Evolutionary conservation across 139 green algal species (phyloP), one percentile per base, ranked within the genome.

Genomic region (Tetratostichococcus sp.): DNA sequence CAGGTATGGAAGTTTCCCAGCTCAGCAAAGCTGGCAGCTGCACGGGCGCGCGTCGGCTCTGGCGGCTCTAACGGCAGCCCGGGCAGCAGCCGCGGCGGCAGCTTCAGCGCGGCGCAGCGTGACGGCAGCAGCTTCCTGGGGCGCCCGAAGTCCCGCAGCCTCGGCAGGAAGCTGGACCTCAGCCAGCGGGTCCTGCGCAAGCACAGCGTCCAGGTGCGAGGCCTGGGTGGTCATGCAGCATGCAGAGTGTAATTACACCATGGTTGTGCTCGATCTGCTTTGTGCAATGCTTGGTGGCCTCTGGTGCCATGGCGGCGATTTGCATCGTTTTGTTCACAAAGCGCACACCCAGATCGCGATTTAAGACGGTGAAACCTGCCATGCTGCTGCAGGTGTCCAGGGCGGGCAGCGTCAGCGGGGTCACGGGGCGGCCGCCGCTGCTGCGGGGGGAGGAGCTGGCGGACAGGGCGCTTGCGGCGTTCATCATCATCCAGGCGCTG

Each of bases 381-480:
- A 35, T 17, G 1, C 30, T 73, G 22, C 14, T n/a, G 32, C 67
- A 57, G 67, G 32, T 21, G 30, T 32, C 30, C 31, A 5, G 26
- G 5, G 65, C 30, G 23, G 67, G 67, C 67, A 50, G 67, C 65
- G 2, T 34, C 65, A 69, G 25, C 14, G 65, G 14, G 23, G 26
- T 8, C 3, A 25, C 31, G 11, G 69, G 69, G 22, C 69, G 35
- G 16, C 25, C 69, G 11, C 39, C 39, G 8, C 39, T 50, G 39
- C 39, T 11, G 30, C 19, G 69, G 6, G 35, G 35, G 2, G 34
- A 25, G 35, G 21, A 75, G 21, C 79, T 95, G 17, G 92, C 92
- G 1, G 92, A 98, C 85, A 87, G 86, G 59, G 95, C 95, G 26
- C 86, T 98, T 16, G 92, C 92, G 0, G 82, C 87, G 33, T 98